Conservation (phyloP, 371 early-diverging fungal genomes). For the Saksenaea oblongispora region DNA sequence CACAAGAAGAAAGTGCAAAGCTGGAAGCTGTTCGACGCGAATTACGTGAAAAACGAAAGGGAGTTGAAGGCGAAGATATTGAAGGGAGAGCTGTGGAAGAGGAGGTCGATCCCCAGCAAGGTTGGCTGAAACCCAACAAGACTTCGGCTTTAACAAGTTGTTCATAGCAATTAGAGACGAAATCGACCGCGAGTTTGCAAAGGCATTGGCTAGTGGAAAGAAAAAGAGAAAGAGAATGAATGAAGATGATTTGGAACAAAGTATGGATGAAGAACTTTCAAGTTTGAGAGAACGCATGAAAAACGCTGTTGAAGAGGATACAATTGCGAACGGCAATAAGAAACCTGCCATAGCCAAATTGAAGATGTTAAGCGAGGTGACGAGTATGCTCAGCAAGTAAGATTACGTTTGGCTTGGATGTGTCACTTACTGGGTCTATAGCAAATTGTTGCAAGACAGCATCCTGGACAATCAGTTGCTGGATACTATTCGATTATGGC, state of each 20-base stretch:
- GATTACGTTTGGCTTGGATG: background rate
- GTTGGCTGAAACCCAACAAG: slow-evolving; percentile 11
- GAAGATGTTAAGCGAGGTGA: slow-evolving; percentile 75
- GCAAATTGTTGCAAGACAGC: slow-evolving; percentile 63
- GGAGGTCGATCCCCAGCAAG: slow-evolving; percentile 41
- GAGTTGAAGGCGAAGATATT: slow-evolving; percentile 5
- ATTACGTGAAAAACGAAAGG: slow-evolving; percentile 25
- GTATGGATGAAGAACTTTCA: slow-evolving; percentile 66
- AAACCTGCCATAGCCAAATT: slow-evolving; percentile 86
- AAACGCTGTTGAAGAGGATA: slow-evolving; percentile 77
- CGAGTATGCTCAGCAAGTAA: slow-evolving; percentile 70
- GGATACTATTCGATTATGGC: slow-evolving; percentile 88
- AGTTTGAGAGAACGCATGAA: slow-evolving; percentile 80
- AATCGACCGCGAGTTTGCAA: slow-evolving; percentile 63
- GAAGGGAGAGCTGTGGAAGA: slow-evolving; percentile 25
- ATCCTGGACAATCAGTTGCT: slow-evolving; percentile 90
- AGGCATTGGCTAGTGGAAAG: slow-evolving; percentile 63
- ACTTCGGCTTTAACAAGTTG: background rate
- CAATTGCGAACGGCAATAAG: slow-evolving; percentile 70
- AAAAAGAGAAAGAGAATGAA: slow-evolving; percentile 64
- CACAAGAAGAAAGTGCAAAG: slow-evolving; percentile 38
- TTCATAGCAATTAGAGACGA: slow-evolving; percentile 51
- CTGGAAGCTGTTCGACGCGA: slow-evolving; percentile 39
- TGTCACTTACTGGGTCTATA: slow-evolving; percentile 12
- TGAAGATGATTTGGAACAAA: slow-evolving; percentile 61